phyloP scores from a whole-genome alignment of 768 basidiomycete species.

The Rhodosporidiobolus sp. region DNA sequence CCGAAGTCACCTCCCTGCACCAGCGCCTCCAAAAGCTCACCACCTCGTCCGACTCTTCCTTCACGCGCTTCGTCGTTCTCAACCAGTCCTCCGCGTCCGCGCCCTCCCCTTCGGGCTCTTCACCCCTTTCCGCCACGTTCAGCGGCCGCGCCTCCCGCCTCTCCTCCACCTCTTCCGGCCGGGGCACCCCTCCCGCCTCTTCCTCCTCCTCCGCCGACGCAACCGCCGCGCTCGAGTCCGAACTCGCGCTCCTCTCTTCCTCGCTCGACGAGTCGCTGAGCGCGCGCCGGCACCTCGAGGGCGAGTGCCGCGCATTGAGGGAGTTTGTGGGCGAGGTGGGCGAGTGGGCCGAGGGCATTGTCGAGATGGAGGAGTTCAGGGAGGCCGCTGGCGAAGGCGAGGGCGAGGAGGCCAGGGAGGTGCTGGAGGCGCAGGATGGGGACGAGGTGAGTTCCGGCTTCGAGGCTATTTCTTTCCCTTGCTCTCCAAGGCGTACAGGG shows the following conservation, averaged over 20 bases:
- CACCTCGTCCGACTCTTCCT: slow-evolving; percentile 15
- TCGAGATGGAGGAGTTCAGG: slow-evolving; percentile 7
- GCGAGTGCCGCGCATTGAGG: slow-evolving; percentile 11
- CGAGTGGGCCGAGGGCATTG: slow-evolving; percentile 19
- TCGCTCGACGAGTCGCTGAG: not conserved
- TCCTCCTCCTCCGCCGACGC: not conserved
- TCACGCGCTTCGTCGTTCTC: slow-evolving; percentile 18
- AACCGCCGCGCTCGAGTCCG: not conserved
- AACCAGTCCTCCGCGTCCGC: slow-evolving; percentile 10
- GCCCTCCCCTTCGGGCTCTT: not conserved
- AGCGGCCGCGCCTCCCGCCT: not conserved
- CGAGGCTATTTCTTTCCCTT: not conserved
- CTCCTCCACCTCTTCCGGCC: not conserved
- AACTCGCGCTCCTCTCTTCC: slow-evolving; percentile 8
- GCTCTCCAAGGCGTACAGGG: not conserved
- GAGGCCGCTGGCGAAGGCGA: not conserved
- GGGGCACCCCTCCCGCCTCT: not conserved
- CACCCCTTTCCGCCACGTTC: not conserved
- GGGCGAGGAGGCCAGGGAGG: not conserved
- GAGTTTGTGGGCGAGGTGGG: slow-evolving; percentile 25
- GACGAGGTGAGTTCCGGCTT: slow-evolving; percentile 16
- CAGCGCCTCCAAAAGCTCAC: slow-evolving; percentile 24
- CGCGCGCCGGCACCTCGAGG: not conserved
- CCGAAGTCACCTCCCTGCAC: slow-evolving; percentile 9
- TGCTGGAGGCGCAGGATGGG: not conserved